Conservation (phyloP, 2,329 filamentous ascomycete species). For the Fusarium veterinarium region DNA sequence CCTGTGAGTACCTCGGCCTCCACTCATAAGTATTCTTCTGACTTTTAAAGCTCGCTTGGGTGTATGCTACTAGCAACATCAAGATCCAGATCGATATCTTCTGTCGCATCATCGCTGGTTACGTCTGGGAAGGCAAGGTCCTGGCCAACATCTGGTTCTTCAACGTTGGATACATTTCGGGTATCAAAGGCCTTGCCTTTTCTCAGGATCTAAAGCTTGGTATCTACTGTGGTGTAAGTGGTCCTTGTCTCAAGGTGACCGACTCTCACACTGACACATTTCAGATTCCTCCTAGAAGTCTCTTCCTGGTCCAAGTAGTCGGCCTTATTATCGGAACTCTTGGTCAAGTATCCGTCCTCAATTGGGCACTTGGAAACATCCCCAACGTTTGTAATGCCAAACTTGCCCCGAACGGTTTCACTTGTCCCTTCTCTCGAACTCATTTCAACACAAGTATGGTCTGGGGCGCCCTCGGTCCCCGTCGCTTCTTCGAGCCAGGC, state of each 20-base stretch:
- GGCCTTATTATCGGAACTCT: constrained; percentile 58
- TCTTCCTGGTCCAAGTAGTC: constrained; percentile 57
- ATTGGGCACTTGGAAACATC: constrained; percentile 58
- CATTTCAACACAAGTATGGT: constrained; percentile 66
- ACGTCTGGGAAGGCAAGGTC: constrained; percentile 58
- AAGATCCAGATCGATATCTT: constrained; percentile 59
- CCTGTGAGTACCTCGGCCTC: constrained; percentile 28
- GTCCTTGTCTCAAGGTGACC: accelerated
- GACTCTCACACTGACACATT: constrained; percentile 4
- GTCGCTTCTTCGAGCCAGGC: constrained; percentile 64
- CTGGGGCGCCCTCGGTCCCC: constrained; percentile 68
- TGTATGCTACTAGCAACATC: constrained; percentile 56
- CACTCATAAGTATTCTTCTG: accelerated
- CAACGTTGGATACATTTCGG: constrained; percentile 54
- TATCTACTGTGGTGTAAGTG: constrained; percentile 51
- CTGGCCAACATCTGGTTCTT: constrained; percentile 54
- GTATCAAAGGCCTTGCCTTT: constrained; percentile 56
- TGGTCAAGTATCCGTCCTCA: constrained; percentile 55
- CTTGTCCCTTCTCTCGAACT: constrained; percentile 49
- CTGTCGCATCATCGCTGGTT: constrained; percentile 58
- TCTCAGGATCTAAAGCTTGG: constrained; percentile 60
- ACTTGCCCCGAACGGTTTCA: constrained; percentile 59
- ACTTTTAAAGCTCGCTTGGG: constrained; percentile 44
- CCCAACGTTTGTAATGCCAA: constrained; percentile 58
- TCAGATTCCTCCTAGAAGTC: constrained; percentile 55